Conservation (phyloP, 139 green algal genomes). For the Deuterostichococcus epilithicus region DNA sequence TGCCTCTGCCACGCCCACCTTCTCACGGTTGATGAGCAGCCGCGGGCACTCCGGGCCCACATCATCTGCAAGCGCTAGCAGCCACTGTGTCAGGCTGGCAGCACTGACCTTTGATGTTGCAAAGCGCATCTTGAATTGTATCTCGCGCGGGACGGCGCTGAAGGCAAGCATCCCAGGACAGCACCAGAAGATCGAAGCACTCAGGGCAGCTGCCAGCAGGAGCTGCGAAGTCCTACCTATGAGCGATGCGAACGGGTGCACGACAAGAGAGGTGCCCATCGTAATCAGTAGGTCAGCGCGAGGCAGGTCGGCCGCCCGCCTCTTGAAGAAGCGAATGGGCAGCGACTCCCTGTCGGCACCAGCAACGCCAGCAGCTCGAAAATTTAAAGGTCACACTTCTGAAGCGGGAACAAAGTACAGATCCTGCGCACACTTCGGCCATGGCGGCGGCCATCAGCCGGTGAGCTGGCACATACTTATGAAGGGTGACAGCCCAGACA, state of each 20-base stretch:
- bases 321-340: slow-evolving; percentile 60
- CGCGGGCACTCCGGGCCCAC: slow-evolving; percentile 43
- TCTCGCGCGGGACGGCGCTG: too few species aligned
- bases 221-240: slow-evolving; percentile 32
- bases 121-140: too few species aligned
- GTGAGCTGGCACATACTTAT: too few species aligned
- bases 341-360: slow-evolving; percentile 45
- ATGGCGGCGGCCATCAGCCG: too few species aligned
- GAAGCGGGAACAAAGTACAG: too few species aligned
- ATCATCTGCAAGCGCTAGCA: slow-evolving; percentile 47
- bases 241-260: slow-evolving; percentile 66
- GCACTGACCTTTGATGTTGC: too few species aligned
- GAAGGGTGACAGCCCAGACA: too few species aligned
- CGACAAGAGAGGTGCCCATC: slow-evolving; percentile 73
- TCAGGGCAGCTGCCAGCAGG: neutral
- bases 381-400: too few species aligned
- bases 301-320: slow-evolving; percentile 23
- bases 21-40: slow-evolving; percentile 78
- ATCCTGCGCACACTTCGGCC: too few species aligned
- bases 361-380: neutral
- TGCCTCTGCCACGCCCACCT: slow-evolving; percentile 40
- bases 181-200: too few species aligned
- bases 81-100: too few species aligned
- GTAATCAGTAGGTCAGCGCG: slow-evolving; percentile 80
- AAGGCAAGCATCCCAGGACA: too few species aligned